Percentiles rank a stretch among this genome's conserved stretches.
Conservation (phyloP, 345 rosid genomes). For the Angophora floribunda region DNA sequence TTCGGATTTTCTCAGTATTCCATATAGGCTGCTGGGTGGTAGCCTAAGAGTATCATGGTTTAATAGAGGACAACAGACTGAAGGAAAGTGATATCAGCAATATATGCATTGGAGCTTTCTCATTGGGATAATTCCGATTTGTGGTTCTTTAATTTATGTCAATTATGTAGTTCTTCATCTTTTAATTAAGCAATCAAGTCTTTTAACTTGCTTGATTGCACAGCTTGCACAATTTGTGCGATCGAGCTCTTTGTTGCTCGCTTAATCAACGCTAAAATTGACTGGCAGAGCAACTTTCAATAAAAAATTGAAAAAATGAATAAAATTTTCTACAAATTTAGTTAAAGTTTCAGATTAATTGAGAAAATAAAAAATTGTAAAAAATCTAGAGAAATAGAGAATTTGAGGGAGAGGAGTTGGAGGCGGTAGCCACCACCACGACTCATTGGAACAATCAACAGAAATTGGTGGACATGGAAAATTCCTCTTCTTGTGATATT, state of each 20-base stretch:
- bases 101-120: background rate
- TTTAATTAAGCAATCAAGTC: background rate
- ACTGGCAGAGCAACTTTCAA: background rate
- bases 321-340: background rate
- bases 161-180: background rate
- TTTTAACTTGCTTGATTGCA: background rate
- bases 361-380: background rate
- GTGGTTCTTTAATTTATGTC: background rate
- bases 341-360: background rate
- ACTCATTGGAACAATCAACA: background rate
- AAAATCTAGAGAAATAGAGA: background rate
- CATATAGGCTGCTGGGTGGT: background rate
- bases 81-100: background rate
- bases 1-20: background rate
- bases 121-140: background rate
- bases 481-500: background rate
- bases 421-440: background rate
- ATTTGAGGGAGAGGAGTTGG: background rate
- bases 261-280: background rate
- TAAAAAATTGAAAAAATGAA: background rate
- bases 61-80: background rate
- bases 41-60: background rate
- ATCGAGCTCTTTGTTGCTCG: background rate
- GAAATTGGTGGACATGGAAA: background rate
- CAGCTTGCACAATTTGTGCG: background rate